These are phyloP conservation scores for Pleurotus sapidus DNA, from an alignment of 768 basidiomycete species.

Conservation along the genomic window DNA sequence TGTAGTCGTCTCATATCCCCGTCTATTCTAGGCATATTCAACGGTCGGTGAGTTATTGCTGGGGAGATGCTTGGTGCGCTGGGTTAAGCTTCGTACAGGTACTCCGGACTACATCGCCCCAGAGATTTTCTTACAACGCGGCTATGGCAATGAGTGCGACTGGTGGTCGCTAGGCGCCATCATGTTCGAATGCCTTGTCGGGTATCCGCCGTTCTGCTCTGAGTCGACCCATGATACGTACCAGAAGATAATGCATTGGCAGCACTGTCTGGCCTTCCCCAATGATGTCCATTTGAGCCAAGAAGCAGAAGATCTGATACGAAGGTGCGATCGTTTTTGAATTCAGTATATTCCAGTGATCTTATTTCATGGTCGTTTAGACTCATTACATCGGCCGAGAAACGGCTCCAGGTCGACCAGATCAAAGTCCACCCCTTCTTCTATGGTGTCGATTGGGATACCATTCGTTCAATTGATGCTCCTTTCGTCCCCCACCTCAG, in stretches of 20 bases:
- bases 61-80: no score
- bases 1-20: slow-evolving; percentile 2
- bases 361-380: slow-evolving; percentile 29
- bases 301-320: slow-evolving; percentile 88
- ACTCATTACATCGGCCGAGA: slow-evolving; percentile 82
- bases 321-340: slow-evolving; percentile 48
- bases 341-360: neutral
- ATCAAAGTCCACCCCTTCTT: slow-evolving; percentile 93
- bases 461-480: slow-evolving; percentile 84
- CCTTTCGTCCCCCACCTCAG: slow-evolving; percentile 96
- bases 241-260: slow-evolving; percentile 97
- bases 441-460: slow-evolving; percentile 92
- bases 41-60: slow-evolving; percentile 63
- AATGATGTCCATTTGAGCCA: slow-evolving; percentile 91
- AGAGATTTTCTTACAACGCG: slow-evolving; percentile 94
- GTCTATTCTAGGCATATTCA: slow-evolving; percentile 75
- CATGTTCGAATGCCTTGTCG: slow-evolving; percentile 97
- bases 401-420: slow-evolving; percentile 76
- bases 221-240: slow-evolving; percentile 98
- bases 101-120: slow-evolving; percentile 97
- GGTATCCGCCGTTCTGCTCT: slow-evolving; percentile 94
- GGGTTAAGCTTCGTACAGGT: neutral
- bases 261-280: slow-evolving; percentile 80
- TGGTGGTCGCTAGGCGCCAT: slow-evolving; percentile 99
- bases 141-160: slow-evolving; percentile 98